Base-by-base conservation (phyloP, 2,329 filamentous ascomycete genomes). In the Pseudogymnoascus sp. region DNA sequence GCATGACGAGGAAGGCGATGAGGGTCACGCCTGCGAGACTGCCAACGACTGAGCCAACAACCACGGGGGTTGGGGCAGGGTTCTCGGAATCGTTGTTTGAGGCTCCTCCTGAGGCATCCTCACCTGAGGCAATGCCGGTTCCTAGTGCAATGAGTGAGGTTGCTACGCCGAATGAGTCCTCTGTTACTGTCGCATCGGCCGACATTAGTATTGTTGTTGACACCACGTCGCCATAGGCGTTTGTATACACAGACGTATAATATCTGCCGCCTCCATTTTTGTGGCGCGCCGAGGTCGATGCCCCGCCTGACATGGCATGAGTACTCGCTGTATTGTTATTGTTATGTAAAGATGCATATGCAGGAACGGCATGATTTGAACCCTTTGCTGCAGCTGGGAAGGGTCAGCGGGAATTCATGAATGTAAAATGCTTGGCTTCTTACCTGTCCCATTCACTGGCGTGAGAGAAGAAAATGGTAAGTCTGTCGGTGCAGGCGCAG, bases 1-100 rank as follows among this genome's bases (percentile, higher is more conserved):
- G 74, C 62, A 87, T 72, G 5, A 83, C 70, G 18, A 86, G 70
- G 4, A 86, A 70, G 3, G 83, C 72, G 58, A 87, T 70, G 52
- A 87, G 74, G 10, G 83, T 83, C 1, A 82, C 72, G 15, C 84
- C 85, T 13, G 84, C 84, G 33, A 87, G 59, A 60, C 69, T 65
- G 3, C 71, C 70, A 27, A 73, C 64, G 6, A 73, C 70, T 36
- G 69, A 66, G 3, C 71, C 71, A 4, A 71, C 67, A 31, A 73
- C 64, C 13, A 67, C 66, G 29, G 68, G 65, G 5, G 70, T 71
- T 4, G 69, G 64, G 33, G 67, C 60, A 10, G 65, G 60, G 27
- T 65, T 52, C 5, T 13, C 59, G 21, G 42, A 62, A 13, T 58
- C 60, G 35, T 52, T 64, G 3, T 69, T 66, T 33, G 70, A 60